These are phyloP conservation scores for Pyrenochaeta sp. DNA, from an alignment of 2,329 filamentous ascomycete species.

Conservation along the genomic window DNA sequence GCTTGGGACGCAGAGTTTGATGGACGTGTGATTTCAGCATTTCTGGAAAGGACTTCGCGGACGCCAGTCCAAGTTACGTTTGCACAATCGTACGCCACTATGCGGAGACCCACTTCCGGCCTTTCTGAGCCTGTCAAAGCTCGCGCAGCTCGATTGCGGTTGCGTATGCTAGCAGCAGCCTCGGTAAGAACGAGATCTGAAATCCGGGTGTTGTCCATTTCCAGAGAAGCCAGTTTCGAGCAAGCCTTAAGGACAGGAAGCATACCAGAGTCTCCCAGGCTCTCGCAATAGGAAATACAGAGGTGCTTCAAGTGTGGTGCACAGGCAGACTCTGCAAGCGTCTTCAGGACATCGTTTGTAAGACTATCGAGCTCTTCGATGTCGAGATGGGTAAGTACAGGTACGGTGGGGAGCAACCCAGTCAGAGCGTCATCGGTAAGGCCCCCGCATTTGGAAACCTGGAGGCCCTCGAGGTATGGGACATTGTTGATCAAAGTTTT, in stretches of 20 bases:
- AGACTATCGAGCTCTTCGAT: slow-evolving; percentile 83
- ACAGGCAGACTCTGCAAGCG: slow-evolving; percentile 79
- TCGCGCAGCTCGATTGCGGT: slow-evolving; percentile 62
- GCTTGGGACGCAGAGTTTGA: slow-evolving; percentile 34
- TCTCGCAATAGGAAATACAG: slow-evolving; percentile 89
- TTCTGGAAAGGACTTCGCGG: slow-evolving; percentile 83
- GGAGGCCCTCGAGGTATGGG: slow-evolving; percentile 81
- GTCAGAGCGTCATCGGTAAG: slow-evolving; percentile 77
- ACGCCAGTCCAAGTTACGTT: slow-evolving; percentile 93
- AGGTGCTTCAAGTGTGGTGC: slow-evolving; percentile 76
- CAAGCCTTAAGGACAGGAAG: slow-evolving; percentile 82
- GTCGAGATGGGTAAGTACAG: slow-evolving; percentile 83
- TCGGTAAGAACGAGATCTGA: slow-evolving; percentile 87
- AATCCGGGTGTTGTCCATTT: slow-evolving; percentile 93
- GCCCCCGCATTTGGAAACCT: slow-evolving; percentile 78
- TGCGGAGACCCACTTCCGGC: slow-evolving; percentile 66
- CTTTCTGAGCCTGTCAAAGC: slow-evolving; percentile 37
- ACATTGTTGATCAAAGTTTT: slow-evolving; percentile 74
- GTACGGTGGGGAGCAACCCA: slow-evolving; percentile 75
- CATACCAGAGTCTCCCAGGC: slow-evolving; percentile 82
- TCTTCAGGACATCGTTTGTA: slow-evolving; percentile 76
- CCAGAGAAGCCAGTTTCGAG: slow-evolving; percentile 71
- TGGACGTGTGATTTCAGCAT: slow-evolving; percentile 73
- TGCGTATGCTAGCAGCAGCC: slow-evolving; percentile 79
- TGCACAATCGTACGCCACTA: slow-evolving; percentile 90